Evolutionary conservation across 495 filamentous ascomycete genomes (phyloP).

Genomic region (Xylaria sp.): DNA sequence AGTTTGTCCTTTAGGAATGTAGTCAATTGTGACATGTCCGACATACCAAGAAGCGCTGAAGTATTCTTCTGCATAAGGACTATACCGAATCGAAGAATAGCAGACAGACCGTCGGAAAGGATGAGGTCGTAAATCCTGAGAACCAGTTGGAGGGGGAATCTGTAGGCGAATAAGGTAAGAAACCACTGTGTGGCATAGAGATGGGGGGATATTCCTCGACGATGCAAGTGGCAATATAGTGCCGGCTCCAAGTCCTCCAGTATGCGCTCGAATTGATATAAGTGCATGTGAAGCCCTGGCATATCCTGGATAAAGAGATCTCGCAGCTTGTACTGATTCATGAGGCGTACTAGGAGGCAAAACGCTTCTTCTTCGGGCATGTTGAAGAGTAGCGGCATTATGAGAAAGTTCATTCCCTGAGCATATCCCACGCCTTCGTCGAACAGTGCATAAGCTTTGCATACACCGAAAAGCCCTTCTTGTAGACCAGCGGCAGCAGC

Average conservation of each 20-base stretch:
- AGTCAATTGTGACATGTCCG: conserved; percentile 86
- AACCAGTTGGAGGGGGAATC: conserved; percentile 95
- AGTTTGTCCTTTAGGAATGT: conserved; percentile 90
- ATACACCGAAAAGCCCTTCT: conserved; percentile 91
- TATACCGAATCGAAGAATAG: conserved; percentile 91
- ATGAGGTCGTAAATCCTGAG: conserved; percentile 97
- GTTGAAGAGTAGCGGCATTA: conserved; percentile 97
- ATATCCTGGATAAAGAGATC: conserved; percentile 96
- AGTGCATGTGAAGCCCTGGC: conserved; percentile 89
- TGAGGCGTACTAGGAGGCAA: conserved; percentile 86
- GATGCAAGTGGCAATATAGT: conserved; percentile 91
- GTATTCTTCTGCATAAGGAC: conserved; percentile 95
- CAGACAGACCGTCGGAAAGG: conserved; percentile 90
- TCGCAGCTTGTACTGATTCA: conserved; percentile 94
- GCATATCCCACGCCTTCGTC: conserved; percentile 96
- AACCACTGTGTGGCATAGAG: conserved; percentile 99
- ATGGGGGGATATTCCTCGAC: conserved; percentile 85
- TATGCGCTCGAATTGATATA: conserved; percentile 94
- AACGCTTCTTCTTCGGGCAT: conserved; percentile 99
- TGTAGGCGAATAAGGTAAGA: conserved; percentile 97
- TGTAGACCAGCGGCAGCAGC: conserved; percentile 86
- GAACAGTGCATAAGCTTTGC: conserved; percentile 96
- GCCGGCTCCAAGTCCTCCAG: conserved; percentile 94
- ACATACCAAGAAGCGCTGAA: conserved; percentile 77
- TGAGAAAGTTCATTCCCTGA: conserved; percentile 98